Percentiles rank a stretch among this genome's conserved stretches.
Evolutionary conservation across 2,329 filamentous ascomycete genomes (phyloP).

Genomic region (Emergomyces pasteurianus): DNA sequence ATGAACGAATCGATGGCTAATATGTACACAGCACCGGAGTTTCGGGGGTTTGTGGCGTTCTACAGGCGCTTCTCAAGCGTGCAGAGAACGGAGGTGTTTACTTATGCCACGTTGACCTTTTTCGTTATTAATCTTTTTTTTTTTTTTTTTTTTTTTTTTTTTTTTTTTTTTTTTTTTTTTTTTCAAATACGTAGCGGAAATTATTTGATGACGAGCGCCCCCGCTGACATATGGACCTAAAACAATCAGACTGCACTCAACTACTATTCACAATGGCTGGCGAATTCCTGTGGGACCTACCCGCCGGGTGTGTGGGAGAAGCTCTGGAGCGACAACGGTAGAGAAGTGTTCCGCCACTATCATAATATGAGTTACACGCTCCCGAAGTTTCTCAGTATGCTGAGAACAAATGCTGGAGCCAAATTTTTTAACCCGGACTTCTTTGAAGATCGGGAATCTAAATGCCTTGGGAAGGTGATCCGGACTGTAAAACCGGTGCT

Average conservation of each 20-base stretch:
- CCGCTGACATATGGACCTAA: constrained; percentile 1
- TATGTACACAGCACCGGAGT: constrained; percentile 32
- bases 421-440: constrained; percentile 37
- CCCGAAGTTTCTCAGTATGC: constrained; percentile 29
- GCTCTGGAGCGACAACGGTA: constrained; percentile 36
- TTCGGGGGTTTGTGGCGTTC: constrained; percentile 28
- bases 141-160: no score
- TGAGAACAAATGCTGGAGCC: constrained; percentile 26
- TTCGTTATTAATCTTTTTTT: no score
- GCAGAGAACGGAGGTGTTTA: constrained; percentile 30
- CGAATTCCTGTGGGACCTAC: constrained; percentile 29
- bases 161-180: constrained; percentile 10
- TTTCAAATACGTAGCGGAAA: background rate
- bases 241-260: constrained; percentile 22
- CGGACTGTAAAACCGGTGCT: constrained; percentile 35
- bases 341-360: constrained; percentile 29
- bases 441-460: constrained; percentile 34
- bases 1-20: no score
- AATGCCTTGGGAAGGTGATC: constrained; percentile 29
- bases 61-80: constrained; percentile 32
- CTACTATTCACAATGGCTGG: constrained; percentile 35
- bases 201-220: background rate
- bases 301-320: constrained; percentile 36
- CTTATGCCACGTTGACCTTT: no score
- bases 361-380: constrained; percentile 37